Conservation (phyloP, 768 basidiomycete genomes). For the Pleurotus giganteus region DNA sequence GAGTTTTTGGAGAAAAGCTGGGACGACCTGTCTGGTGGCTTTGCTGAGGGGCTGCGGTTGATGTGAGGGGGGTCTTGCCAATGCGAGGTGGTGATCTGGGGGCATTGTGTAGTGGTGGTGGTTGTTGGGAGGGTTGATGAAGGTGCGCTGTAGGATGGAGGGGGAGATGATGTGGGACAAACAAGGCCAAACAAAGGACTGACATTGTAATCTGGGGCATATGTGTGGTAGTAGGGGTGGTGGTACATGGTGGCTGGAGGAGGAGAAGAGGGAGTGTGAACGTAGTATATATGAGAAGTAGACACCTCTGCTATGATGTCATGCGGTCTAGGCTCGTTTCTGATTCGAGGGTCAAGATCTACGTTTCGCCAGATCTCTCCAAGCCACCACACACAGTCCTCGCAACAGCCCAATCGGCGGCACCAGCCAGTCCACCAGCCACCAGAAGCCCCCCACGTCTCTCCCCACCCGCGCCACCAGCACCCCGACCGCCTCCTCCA, state of each 20-base stretch:
- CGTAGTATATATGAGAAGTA: neutral
- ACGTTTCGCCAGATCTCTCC: neutral
- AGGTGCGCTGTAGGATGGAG: neutral
- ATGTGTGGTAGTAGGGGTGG: neutral
- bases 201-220: neutral
- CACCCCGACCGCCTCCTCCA: slow-evolving; percentile 52
- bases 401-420: slow-evolving; percentile 12
- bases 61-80: slow-evolving; percentile 30
- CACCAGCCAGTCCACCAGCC: slow-evolving; percentile 25
- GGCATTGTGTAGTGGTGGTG: slow-evolving; percentile 29
- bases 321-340: neutral
- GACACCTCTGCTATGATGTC: slow-evolving; percentile 1
- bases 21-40: slow-evolving; percentile 41
- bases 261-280: neutral
- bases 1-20: slow-evolving; percentile 90
- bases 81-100: slow-evolving; percentile 55
- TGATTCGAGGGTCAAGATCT: slow-evolving; percentile 3
- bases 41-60: slow-evolving; percentile 26
- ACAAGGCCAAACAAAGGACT: slow-evolving; percentile 6
- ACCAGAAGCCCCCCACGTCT: slow-evolving; percentile 56
- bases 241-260: neutral
- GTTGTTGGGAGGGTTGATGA: neutral
- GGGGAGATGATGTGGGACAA: neutral
- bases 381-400: slow-evolving; percentile 2
- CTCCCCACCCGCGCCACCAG: slow-evolving; percentile 43